A percentile compares a stretch with the other conserved stretches of the same genome.
These are phyloP conservation scores for Fagopyrum esculentum DNA, from an alignment of 148 eudicot species.

Conservation along the genomic window DNA sequence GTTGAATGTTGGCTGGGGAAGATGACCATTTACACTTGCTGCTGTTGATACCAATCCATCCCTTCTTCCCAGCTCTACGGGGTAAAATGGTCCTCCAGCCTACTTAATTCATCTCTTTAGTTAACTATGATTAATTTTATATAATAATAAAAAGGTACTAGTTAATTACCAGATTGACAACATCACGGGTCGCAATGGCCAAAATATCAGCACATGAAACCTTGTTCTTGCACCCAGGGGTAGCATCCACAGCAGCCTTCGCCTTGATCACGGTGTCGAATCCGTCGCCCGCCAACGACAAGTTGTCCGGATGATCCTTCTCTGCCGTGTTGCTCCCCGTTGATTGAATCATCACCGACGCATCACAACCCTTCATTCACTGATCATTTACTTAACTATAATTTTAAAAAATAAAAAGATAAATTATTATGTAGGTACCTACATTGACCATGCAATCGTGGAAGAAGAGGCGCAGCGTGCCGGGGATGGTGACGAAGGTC, in stretches of 20 bases:
- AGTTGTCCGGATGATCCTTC: slow-evolving; percentile 57
- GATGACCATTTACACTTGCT: slow-evolving; percentile 52
- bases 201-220: slow-evolving; percentile 79
- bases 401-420: no score
- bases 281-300: slow-evolving; percentile 67
- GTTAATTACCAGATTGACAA: slow-evolving; percentile 33
- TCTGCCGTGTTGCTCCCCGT: slow-evolving; percentile 43
- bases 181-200: slow-evolving; percentile 66
- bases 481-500: slow-evolving; percentile 76
- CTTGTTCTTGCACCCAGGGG: slow-evolving; percentile 42
- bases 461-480: slow-evolving; percentile 71
- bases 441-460: slow-evolving; percentile 80
- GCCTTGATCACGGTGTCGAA: slow-evolving; percentile 37
- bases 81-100: slow-evolving; percentile 71
- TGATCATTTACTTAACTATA: no score
- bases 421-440: not conserved
- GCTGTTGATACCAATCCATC: slow-evolving; percentile 72
- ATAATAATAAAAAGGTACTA: no score
- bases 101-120: slow-evolving; percentile 14
- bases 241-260: slow-evolving; percentile 49
- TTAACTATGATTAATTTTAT: not conserved
- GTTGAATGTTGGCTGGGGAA: slow-evolving; percentile 53
- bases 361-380: slow-evolving; percentile 55
- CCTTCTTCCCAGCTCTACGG: slow-evolving; percentile 75
- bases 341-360: slow-evolving; percentile 47